Base-by-base conservation (phyloP, 352 stramenopile species). In the Phytophthora sp. region DNA sequence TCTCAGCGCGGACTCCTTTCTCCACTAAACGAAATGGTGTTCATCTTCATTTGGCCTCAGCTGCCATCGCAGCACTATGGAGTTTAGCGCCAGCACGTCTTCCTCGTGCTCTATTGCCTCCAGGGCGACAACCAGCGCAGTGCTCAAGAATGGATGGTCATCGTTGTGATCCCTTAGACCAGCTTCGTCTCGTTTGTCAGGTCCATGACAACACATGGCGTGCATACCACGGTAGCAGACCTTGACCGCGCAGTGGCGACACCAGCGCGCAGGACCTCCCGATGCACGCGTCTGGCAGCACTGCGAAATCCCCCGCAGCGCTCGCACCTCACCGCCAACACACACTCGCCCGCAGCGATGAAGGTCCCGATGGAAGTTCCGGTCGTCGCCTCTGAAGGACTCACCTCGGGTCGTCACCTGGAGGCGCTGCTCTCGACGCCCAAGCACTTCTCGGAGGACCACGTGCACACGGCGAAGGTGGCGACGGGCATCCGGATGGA, bases 401-500 rank as follows among this genome's bases (percentile, higher is more conserved):
- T 77, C 32, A 65, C 50, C 17, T 72, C 66, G 8, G 41, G 50
- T 34, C 50, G 54, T 12, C 69, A 77, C n/a, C 24, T 77, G 20
- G 69, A 77, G 31, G 61, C 69, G 17, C 51, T 68, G 17, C 57
- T 69, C 10, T 69, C 65, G 7, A 59, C 69, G 20, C 55, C 46
- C 30, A 56, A 61, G 3, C 69, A 77, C 39, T 77, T 77, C 24
- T 41, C 62, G 5, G 20, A 58, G 20, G 38, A 69, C 13, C 51
- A 62, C 18, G 58, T 79, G 2, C 66, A 50, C 30, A 58, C 45
- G 10, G 55, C 51, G 4, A 69, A 67, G n/a, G 30, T 82, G 15
- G 23, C 66, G 1, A 79, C 69, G 2, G 70, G 67, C 18, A 79
- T 82, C 45, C 67, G 53, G n/a, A 62, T 82, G 42, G 69, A 79